Base-by-base conservation (phyloP, 2,329 filamentous ascomycete genomes). In the Dactylellina drechsleri region DNA sequence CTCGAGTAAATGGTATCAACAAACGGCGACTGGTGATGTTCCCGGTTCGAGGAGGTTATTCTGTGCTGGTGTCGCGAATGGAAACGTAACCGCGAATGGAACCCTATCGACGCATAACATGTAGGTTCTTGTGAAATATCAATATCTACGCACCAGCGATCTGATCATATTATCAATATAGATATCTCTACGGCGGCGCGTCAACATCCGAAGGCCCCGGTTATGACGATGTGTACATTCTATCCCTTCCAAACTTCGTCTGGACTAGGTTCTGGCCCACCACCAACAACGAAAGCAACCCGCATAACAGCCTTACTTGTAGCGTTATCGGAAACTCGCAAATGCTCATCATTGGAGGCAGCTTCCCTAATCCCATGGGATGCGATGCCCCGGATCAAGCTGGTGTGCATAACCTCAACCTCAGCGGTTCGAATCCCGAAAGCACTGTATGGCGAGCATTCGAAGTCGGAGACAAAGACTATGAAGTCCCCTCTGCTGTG, bases 341-440 rank as follows among this genome's bases (percentile, higher is more conserved):
- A 79, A 89, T 90, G 85, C 81, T 90, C 23, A 83, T 90, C 54
- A 86, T 89, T 41, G 88, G 88, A 20, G 88, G 88, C 16, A 84
- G 83, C 53, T 88, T 89, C 73, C 85, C 87, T 0, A 78, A 83
- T 7, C 81, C 79, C 10, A 65, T 83, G 41, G 78, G 82, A 4
- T 90, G 87, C 77, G 87, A 90, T 78, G 82, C 82, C n/a, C 82
- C 83, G 0, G 81, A 82, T 12, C 82, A 85, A 23, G 87, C 85
- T 83, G 87, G 85, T 3, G 85, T 85, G 10, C 87, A 89, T 80
- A 86, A 86, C 72, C 81, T 86, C 70, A 84, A 88, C 77, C 80
- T 88, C 23, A 85, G 86, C 54, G 65, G 54, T 13, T 52, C 47
- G 4, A n/a, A 54, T n/a, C 4, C 36, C 4, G 60, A 52, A 49